Base-by-base conservation (phyloP, 768 basidiomycete species). In the Panaeolus cyanescens region DNA sequence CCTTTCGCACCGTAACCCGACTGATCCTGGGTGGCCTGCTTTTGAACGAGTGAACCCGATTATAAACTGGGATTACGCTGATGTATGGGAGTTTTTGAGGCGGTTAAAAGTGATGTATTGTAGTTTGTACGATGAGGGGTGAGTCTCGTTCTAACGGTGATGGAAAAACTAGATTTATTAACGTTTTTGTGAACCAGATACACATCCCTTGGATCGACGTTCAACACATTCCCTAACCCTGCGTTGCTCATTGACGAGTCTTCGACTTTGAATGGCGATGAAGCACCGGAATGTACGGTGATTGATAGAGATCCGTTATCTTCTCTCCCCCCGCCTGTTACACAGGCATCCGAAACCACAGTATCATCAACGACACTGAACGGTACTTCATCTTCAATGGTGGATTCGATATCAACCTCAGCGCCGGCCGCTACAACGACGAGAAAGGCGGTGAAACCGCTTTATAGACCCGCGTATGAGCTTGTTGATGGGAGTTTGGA, bases 31-130 rank as follows among this genome's bases (percentile, higher is more conserved):
- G 58, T 99, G 97, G 97, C 96, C 97, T 6, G 67, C 71, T 4
- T 95, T 95, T 66, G 89, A 94, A 71, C 87, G 97, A 19, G 85
- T 99, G 19, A 96, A 99, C 70, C 97, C 97, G 0, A 91, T 99
- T 67, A 92, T 99, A 60, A 89, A 98, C 71, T 99, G 97, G 97
- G 81, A 87, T 1, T 99, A 99, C 74, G 71, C 75, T 9, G 87
- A 96, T 64, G 86, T 99, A 4, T 99, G 97, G 97, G 77, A 78
- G 2, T 99, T 96, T 77, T 78, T 99, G 42, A 81, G 86, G 17
- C 75, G 77, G 55, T 75, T 95, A 19, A 72, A 86, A 3, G 86
- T 99, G 4, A 92, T 91, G 1, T 99, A 96, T 71, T 99, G 97
- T 71, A 71, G 73, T 34, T 72, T 99, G 40, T 99, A 99, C 69